These are phyloP conservation scores for Vickermania spadyakhi DNA, from an alignment of 208 protist species.

Conservation along the genomic window DNA sequence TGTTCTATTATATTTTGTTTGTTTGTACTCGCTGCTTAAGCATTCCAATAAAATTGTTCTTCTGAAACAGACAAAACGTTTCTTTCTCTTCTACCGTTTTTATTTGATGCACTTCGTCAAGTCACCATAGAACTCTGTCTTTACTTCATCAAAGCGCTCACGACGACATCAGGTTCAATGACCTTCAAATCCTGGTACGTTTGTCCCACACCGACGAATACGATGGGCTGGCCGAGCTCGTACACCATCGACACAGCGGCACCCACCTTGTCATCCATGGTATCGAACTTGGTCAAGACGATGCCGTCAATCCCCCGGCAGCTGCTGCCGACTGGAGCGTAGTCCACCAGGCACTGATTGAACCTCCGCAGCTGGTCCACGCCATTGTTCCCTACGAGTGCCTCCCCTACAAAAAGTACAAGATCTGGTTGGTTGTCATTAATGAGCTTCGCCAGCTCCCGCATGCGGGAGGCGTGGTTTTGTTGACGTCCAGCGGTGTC, in stretches of 20 bases:
- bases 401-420: slow-evolving; percentile 99
- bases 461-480: slow-evolving; percentile 99
- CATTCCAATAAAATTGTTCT: too few relatives aligned
- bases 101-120: too few relatives aligned
- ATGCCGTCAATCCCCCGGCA: slow-evolving; percentile 98
- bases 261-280: slow-evolving; percentile 99
- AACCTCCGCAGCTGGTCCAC: slow-evolving; percentile 98
- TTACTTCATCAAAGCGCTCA: slow-evolving; percentile 90
- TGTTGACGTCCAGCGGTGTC: slow-evolving; percentile 99
- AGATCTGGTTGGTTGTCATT: slow-evolving; percentile 96
- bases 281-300: slow-evolving; percentile 99
- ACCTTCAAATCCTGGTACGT: slow-evolving; percentile 96
- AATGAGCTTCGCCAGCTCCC: slow-evolving; percentile 95
- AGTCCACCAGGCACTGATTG: slow-evolving; percentile 94
- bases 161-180: slow-evolving; percentile 94
- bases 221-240: slow-evolving; percentile 97
- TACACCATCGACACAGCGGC: slow-evolving; percentile 99
- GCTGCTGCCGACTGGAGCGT: slow-evolving; percentile 52
- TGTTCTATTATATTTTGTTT: too few relatives aligned
- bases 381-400: slow-evolving; percentile 99
- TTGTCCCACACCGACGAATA: slow-evolving; percentile 99
- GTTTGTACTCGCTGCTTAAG: too few relatives aligned
- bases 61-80: too few relatives aligned
- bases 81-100: too few relatives aligned
- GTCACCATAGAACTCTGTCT: too few relatives aligned